Conservation (phyloP, 2,329 filamentous ascomycete species). For the Paramyrothecium roridum region DNA sequence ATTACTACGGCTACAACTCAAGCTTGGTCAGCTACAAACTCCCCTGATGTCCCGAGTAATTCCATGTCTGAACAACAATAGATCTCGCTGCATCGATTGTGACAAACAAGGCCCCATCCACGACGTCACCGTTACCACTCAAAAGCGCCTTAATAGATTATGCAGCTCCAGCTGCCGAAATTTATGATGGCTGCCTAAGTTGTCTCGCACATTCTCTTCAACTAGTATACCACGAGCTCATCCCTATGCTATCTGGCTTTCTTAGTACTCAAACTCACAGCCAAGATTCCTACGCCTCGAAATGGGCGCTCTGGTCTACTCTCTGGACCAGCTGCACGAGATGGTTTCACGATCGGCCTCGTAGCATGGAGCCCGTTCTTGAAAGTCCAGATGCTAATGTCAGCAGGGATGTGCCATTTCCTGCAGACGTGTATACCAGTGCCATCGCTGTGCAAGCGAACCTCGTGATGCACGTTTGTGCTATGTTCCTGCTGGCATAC, state of each 20-base stretch:
- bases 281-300: constrained; percentile 3
- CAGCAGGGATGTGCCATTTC: constrained; percentile 11
- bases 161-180: not conserved
- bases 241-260: not conserved
- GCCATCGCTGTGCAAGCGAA: constrained; percentile 15
- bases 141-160: not conserved
- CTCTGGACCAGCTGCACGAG: constrained; percentile 7
- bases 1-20: not conserved
- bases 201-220: not conserved
- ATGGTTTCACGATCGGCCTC: constrained; percentile 9
- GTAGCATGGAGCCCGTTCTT: constrained; percentile 7
- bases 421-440: constrained; percentile 14
- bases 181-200: not conserved
- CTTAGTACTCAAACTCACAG: not conserved
- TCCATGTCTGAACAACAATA: not conserved
- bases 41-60: not conserved
- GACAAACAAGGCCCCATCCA: not conserved
- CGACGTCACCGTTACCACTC: not conserved
- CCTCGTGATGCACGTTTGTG: constrained; percentile 13
- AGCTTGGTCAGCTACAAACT: not conserved
- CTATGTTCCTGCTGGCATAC: constrained; percentile 13
- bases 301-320: constrained; percentile 8
- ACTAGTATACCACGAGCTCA: not conserved
- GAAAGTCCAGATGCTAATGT: constrained; percentile 8
- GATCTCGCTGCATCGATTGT: not conserved